A percentile compares a stretch with the other conserved stretches of the same genome.
These are phyloP conservation scores for Fusarium humuli DNA, from an alignment of 2,329 filamentous ascomycete genomes.

Conservation along the genomic window DNA sequence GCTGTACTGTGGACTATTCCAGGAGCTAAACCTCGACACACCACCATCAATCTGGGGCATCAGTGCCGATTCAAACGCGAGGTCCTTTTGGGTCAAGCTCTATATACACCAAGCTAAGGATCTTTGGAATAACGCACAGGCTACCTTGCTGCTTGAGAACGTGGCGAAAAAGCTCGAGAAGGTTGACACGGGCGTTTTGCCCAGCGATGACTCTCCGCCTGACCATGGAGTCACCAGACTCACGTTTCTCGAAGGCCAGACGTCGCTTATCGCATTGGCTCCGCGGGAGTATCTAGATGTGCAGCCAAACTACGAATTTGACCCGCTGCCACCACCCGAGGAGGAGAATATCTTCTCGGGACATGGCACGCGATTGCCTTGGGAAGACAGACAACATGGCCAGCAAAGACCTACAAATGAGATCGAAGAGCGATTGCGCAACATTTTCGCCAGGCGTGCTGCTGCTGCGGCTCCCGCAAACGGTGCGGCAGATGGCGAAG, in stretches of 20 bases:
- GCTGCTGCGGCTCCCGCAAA: conserved; percentile 16
- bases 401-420: conserved; percentile 25
- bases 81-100: conserved; percentile 75
- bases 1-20: conserved; percentile 84
- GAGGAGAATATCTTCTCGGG: conserved; percentile 57
- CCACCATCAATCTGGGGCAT: conserved; percentile 88
- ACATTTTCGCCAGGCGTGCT: conserved; percentile 44
- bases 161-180: conserved; percentile 68
- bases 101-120: conserved; percentile 83
- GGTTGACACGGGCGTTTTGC: conserved; percentile 55
- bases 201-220: conserved; percentile 54
- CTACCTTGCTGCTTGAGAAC: conserved; percentile 74
- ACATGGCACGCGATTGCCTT: conserved; percentile 35
- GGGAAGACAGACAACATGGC: conserved; percentile 8
- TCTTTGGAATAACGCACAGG: conserved; percentile 85
- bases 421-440: conserved; percentile 46
- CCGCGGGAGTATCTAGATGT: conserved; percentile 73
- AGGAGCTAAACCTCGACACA: conserved; percentile 80
- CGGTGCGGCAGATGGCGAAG: conserved; percentile 16
- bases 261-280: conserved; percentile 75
- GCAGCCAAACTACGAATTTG: conserved; percentile 79
- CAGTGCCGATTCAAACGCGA: conserved; percentile 70
- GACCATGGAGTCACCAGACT: conserved; percentile 74
- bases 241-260: conserved; percentile 81
- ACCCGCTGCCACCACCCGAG: conserved; percentile 79